phyloP scores from a whole-genome alignment of 495 filamentous ascomycete species.

The Massariosphaeria phaeospora region DNA sequence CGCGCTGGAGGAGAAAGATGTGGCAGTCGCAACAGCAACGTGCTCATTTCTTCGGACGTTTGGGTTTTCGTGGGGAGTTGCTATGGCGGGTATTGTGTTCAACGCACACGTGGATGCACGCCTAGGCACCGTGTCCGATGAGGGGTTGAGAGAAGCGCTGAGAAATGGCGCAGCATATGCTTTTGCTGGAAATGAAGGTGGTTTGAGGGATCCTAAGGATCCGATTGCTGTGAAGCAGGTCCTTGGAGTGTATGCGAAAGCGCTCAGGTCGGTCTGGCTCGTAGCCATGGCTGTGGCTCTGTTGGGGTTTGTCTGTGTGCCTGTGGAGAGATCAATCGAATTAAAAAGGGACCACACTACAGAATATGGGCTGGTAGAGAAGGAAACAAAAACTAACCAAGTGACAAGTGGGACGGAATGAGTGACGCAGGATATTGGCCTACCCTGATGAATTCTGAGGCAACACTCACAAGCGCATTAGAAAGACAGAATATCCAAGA shows the following conservation, averaged over 20 bases:
- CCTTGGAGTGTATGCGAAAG: conserved; percentile 31
- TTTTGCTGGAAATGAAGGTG: neutral
- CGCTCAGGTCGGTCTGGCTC: conserved; percentile 32
- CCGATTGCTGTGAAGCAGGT: neutral
- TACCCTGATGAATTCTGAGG: no score
- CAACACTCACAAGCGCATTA: no score
- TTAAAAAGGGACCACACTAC: conserved; percentile 37
- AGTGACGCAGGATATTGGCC: no score
- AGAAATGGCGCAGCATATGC: conserved; percentile 12
- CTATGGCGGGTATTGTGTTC: conserved; percentile 50
- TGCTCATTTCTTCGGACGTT: conserved; percentile 49
- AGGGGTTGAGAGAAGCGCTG: neutral
- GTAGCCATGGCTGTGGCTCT: conserved; percentile 30
- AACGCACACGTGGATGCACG: conserved; percentile 39
- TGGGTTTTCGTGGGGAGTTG: conserved; percentile 49
- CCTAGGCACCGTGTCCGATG: neutral
- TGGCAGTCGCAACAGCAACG: conserved; percentile 42
- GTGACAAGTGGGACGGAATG: no score
- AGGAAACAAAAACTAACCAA: neutral
- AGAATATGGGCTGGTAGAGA: conserved; percentile 36
- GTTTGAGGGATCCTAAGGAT: neutral
- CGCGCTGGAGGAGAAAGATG: conserved; percentile 37
- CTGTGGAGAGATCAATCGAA: conserved; percentile 36
- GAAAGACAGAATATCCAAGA: no score
- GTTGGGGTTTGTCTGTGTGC: conserved; percentile 25